phyloP scores from a whole-genome alignment of 495 filamentous ascomycete genomes.

The Penicillium parvum region DNA sequence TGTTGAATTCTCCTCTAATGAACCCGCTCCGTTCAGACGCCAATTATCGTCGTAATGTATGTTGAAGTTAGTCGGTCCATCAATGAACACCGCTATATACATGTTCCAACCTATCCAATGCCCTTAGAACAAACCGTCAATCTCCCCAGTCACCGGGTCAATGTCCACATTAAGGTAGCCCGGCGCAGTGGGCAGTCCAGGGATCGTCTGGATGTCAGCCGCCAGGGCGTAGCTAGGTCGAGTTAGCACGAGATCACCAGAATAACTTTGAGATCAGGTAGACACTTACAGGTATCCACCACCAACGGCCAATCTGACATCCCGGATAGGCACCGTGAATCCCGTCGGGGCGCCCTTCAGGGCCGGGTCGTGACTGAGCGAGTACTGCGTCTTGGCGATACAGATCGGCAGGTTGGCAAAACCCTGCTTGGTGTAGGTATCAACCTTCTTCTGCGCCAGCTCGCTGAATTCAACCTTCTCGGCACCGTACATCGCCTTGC shows the following conservation, averaged over 20 bases:
- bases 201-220: slow-evolving; percentile 97
- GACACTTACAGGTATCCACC: slow-evolving; percentile 78
- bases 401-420: slow-evolving; percentile 92
- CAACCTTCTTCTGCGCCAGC: slow-evolving; percentile 90
- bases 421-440: slow-evolving; percentile 88
- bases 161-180: slow-evolving; percentile 97
- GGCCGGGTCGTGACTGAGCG: slow-evolving; percentile 85
- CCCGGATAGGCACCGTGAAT: slow-evolving; percentile 91
- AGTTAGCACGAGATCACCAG: slow-evolving; percentile 1
- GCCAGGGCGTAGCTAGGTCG: slow-evolving; percentile 75
- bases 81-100: slow-evolving; percentile 9
- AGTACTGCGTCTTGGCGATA: slow-evolving; percentile 97
- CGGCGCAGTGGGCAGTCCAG: slow-evolving; percentile 89
- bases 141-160: slow-evolving; percentile 88
- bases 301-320: slow-evolving; percentile 90
- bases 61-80: slow-evolving; percentile 12
- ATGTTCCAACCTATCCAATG: slow-evolving; percentile 5
- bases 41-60: slow-evolving; percentile 13
- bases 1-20: slow-evolving; percentile 25
- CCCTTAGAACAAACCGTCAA: slow-evolving; percentile 84
- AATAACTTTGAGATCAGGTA: background rate
- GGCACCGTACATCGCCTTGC: slow-evolving; percentile 89
- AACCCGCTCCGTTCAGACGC: slow-evolving; percentile 16
- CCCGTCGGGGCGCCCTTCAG: slow-evolving; percentile 96
- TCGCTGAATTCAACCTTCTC: slow-evolving; percentile 89